Percentiles rank a stretch among this genome's conserved stretches.
These are phyloP conservation scores for Talaromyces proteolyticus DNA, from an alignment of 495 filamentous ascomycete genomes.

Conservation along the genomic window DNA sequence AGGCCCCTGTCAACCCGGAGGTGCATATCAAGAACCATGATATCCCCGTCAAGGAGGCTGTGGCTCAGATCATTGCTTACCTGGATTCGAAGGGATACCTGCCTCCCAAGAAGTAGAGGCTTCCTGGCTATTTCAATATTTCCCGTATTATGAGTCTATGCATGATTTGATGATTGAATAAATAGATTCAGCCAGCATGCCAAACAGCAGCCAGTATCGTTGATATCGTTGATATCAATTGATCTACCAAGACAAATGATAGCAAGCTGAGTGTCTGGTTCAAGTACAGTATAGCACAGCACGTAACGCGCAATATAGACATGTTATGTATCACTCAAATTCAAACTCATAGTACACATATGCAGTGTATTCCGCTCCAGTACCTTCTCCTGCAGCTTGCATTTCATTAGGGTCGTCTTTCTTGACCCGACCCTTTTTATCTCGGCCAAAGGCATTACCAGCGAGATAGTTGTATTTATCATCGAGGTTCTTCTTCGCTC, in stretches of 20 bases:
- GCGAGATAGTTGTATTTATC: constrained; percentile 84
- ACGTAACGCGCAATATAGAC: neutral
- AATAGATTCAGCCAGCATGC: no score
- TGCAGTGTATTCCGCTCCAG: constrained; percentile 78
- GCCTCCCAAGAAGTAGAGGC: constrained; percentile 37
- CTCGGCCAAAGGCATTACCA: constrained; percentile 87
- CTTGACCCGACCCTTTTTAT: constrained; percentile 86
- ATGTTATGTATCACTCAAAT: constrained; percentile 42
- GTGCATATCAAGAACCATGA: constrained; percentile 74
- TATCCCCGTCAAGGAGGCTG: constrained; percentile 77
- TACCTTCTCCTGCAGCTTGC: constrained; percentile 62
- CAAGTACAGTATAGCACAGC: no score
- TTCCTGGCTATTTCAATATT: neutral
- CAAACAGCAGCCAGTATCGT: no score
- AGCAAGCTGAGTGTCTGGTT: no score
- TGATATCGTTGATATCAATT: no score
- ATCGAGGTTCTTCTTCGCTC: constrained; percentile 76
- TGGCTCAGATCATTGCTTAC: constrained; percentile 75
- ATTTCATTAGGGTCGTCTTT: constrained; percentile 88
- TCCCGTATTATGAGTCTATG: no score
- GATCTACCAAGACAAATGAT: neutral
- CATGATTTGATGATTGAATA: no score
- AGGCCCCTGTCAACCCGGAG: constrained; percentile 81
- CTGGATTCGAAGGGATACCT: constrained; percentile 61
- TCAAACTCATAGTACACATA: constrained; percentile 98